Evolutionary conservation across 2,329 filamentous ascomycete genomes (phyloP), one percentile per base, ranked within the genome.

Genomic region (Ophiocordyceps australis): DNA sequence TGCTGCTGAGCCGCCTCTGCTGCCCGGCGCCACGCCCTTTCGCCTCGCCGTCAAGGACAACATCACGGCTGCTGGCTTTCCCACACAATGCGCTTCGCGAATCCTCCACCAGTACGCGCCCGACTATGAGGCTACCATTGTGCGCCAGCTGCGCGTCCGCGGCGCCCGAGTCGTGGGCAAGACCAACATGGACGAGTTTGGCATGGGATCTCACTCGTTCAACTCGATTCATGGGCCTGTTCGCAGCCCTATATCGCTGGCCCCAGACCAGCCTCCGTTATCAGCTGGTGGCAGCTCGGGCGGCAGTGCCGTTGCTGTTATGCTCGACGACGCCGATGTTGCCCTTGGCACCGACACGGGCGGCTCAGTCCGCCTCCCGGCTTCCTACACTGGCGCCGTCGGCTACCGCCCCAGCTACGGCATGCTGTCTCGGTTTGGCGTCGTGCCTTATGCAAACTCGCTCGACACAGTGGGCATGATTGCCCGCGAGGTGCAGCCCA

Each of bases 321-420:
- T 66, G 13, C 59, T 63, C 1, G 64, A 64, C 14, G 53, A 59
- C 4, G 62, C 57, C 1, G 55, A 66, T 15, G 30, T 71, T 20
- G 83, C 83, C 7, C 54, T 98, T 16, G 89, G 89, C 12, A 95
- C 89, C 13, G 89, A 98, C 45, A 98, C 85, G 0, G 85, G 85
- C 35, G 85, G 85, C 10, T 91, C 80, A 2, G 76, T 94, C 25
- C 65, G 85, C 30, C 61, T 94, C 25, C 85, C 85, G 0, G 85
- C 85, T 10, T 80, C 85, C 2, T 94, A 91, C 45, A 83, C 76
- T 7, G 78, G 79, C 4, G 64, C 74, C 1, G 63, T 86, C 11
- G 85, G 85, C 0, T 92, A 85, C 51, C 93, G 94, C 49, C 85
- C 85, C 2, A 89, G 79, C 16, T 94, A 94, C 43, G 85, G 85